Conservation (phyloP, 106 monocot genomes). For the Apostasia shenzhenica region DNA sequence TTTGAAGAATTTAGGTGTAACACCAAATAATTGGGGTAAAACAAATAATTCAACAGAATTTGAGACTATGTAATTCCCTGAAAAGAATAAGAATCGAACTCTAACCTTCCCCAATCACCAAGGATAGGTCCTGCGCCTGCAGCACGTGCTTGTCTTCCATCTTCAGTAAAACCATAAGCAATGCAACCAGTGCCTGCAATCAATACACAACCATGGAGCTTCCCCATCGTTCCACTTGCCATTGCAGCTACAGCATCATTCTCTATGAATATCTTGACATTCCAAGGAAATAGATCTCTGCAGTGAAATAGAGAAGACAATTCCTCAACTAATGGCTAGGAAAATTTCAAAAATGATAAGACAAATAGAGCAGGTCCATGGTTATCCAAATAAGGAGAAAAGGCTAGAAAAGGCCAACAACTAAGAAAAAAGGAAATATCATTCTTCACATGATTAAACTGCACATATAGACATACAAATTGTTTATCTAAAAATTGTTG, state of each 20-base stretch:
- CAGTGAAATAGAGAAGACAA: not conserved
- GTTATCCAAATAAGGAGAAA: not conserved
- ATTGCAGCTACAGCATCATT: conserved; percentile 97
- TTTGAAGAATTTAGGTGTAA: too few species aligned
- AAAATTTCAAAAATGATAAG: not conserved
- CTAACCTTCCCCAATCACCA: conserved; percentile 98
- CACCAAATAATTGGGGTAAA: too few species aligned
- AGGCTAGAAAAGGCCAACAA: not conserved
- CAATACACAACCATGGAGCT: conserved; percentile 89
- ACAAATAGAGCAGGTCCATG: not conserved
- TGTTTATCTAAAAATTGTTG: too few species aligned
- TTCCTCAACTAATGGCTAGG: not conserved
- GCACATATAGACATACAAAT: too few species aligned
- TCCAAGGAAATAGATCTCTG: conserved; percentile 77
- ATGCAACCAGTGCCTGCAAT: conserved; percentile 94
- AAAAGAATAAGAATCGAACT: conserved; percentile 5
- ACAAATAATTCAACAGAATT: too few species aligned
- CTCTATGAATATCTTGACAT: conserved; percentile 79
- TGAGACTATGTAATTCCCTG: not conserved
- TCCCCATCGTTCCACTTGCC: conserved; percentile 97
- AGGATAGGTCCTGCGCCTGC: conserved; percentile 91
- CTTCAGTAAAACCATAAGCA: conserved; percentile 89
- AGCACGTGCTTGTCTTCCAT: conserved; percentile 86
- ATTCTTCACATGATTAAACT: too few species aligned
- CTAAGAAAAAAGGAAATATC: too few species aligned